Evolutionary conservation across 257 asterid genomes (phyloP).

Genomic region (Nicotiana sylvestris): DNA sequence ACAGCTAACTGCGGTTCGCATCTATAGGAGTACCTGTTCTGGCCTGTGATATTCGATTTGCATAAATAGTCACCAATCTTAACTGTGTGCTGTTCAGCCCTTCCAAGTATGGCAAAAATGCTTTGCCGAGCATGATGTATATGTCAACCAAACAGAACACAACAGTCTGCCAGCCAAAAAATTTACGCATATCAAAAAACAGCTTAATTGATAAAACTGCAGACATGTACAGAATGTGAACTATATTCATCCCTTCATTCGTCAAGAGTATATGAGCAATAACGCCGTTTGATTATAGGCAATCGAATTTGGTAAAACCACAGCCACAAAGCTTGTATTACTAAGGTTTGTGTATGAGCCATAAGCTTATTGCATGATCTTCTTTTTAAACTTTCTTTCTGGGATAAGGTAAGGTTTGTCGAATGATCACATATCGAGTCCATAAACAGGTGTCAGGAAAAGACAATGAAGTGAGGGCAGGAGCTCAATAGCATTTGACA

Average conservation of each 20-base stretch:
- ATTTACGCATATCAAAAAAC: constrained; percentile 8
- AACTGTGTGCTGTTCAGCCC: constrained; percentile 88
- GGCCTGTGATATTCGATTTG: constrained; percentile 97
- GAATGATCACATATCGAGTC: background rate
- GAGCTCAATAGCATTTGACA: background rate
- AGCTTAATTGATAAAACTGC: background rate
- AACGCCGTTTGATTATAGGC: background rate
- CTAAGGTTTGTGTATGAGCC: background rate
- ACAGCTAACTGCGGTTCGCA: constrained; percentile 41
- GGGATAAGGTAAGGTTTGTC: background rate
- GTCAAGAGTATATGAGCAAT: background rate
- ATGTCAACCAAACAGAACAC: constrained; percentile 97
- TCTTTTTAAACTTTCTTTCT: background rate
- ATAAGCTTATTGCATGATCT: background rate
- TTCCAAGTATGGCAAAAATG: constrained; percentile 88
- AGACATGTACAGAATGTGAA: background rate
- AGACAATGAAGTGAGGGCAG: background rate
- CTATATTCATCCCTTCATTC: background rate
- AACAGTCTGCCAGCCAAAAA: constrained; percentile 70
- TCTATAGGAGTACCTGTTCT: constrained; percentile 83
- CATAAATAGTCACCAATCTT: constrained; percentile 87
- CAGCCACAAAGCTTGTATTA: background rate
- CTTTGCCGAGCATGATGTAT: constrained; percentile 92
- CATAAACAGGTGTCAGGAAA: background rate
- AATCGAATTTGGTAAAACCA: background rate